A percentile compares a stretch with the other conserved stretches of the same genome.
phyloP scores from a whole-genome alignment of 1,284 basidiomycete species.

The Boletus sp. region DNA sequence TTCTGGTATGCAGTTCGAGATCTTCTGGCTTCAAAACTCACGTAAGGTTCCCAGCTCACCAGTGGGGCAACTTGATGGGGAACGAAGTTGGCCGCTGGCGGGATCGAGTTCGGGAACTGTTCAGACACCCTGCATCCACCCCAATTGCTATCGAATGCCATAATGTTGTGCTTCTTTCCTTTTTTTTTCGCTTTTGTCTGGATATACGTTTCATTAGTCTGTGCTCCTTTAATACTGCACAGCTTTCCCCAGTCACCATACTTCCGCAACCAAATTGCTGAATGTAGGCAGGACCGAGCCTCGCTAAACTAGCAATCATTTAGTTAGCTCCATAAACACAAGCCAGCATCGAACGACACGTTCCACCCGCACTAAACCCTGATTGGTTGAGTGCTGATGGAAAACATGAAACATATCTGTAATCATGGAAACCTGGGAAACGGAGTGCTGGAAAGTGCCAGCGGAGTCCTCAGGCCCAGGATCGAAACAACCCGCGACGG shows the following conservation, averaged over 20 bases:
- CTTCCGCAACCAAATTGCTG: conserved; percentile 6
- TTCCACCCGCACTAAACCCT: conserved; percentile 27
- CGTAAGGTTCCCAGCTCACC: conserved; percentile 17
- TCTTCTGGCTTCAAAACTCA: conserved; percentile 3
- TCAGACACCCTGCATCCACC: not conserved
- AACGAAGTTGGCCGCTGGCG: not conserved
- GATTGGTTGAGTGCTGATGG: conserved; percentile 12
- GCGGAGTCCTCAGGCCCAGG: conserved; percentile 7
- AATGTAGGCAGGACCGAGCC: not conserved
- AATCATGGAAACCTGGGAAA: conserved; percentile 19
- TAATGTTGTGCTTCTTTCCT: conserved; percentile 2
- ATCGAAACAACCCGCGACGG: conserved; percentile 5
- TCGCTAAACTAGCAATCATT: conserved; percentile 6
- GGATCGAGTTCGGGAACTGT: conserved; percentile 3
- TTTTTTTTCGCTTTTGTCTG: not conserved
- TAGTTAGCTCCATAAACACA: conserved; percentile 9
- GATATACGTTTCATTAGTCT: not conserved
- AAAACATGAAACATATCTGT: conserved; percentile 20
- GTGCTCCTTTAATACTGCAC: not conserved
- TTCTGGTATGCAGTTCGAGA: conserved; percentile 9
- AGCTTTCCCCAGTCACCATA: conserved; percentile 9
- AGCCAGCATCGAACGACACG: conserved; percentile 16
- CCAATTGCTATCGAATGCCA: not conserved
- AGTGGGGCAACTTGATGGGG: conserved; percentile 6
- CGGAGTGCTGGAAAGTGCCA: conserved; percentile 9